phyloP scores from a whole-genome alignment of 345 rosid genomes.

The Salix dunnii region DNA sequence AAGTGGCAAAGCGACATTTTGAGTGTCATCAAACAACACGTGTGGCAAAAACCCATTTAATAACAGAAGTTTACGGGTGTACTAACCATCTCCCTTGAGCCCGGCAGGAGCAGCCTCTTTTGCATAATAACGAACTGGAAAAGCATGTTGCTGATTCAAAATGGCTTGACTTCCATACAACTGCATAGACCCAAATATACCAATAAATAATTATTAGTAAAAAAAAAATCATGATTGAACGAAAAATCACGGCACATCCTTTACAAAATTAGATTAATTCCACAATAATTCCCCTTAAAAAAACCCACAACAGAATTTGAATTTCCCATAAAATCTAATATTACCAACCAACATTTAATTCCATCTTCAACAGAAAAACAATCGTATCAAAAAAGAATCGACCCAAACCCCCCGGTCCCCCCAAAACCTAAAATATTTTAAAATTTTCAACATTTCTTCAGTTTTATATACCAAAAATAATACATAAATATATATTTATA shows the following conservation, averaged over 20 bases:
- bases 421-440: too few species aligned
- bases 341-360: neutral
- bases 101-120: slow-evolving; percentile 65
- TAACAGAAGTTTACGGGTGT: neutral
- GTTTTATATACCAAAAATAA: too few species aligned
- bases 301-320: neutral
- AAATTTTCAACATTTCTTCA: too few species aligned
- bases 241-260: neutral
- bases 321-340: neutral
- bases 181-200: slow-evolving; percentile 35
- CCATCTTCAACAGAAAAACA: neutral
- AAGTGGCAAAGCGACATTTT: neutral
- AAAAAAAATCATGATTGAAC: neutral
- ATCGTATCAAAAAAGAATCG: neutral
- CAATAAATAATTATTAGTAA: neutral
- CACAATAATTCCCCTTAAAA: neutral
- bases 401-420: too few species aligned
- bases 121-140: slow-evolving; percentile 67
- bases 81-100: slow-evolving; percentile 87
- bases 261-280: neutral
- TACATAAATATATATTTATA: too few species aligned
- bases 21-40: neutral
- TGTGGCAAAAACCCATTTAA: neutral
- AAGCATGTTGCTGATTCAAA: slow-evolving; percentile 46
- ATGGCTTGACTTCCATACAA: slow-evolving; percentile 43